Base-by-base conservation (phyloP, 306 rosid genomes). In the Luffa aegyptiaca region DNA sequence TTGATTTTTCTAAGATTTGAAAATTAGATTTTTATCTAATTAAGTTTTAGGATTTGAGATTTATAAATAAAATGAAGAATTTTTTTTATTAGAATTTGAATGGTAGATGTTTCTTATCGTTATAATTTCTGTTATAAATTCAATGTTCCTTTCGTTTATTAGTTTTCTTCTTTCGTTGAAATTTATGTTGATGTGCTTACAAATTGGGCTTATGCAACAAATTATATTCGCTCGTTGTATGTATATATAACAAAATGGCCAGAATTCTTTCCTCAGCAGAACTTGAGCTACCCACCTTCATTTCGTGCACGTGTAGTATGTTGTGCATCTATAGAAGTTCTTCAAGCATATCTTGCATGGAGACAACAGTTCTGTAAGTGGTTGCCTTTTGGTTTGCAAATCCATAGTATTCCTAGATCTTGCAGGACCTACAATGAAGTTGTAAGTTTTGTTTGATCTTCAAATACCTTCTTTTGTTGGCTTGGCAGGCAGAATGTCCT, bases 311-410 rank as follows among this genome's bases (percentile, higher is more conserved):
- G 61, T 26, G 85, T 88, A 59, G 82, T 84, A 80, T 33, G 86
- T 33, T 92, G 97, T 85, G 92, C 96, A 20, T 74, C 97, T 37
- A 76, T 74, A 13, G 90, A 90, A 75, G 88, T 89, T 80, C 94
- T 94, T 79, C 98, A 92, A 80, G 84, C 88, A 26, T 94, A 88
- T 85, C 90, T 92, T 86, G 81, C 83, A 44, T 94, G 98, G 97
- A 89, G 96, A 85, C 94, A 94, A 82, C 90, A 84, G 79, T 83
- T 84, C 13, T 94, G 96, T 88, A 55, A 83, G 90, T 85, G 42
- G 49, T 80, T 76, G 48, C 6, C 0, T 16, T 11, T 18, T 78
- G 48, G 48, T 78, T 41, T 51, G 56, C 49, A 10, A 71, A 16
- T 49, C 36, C 21, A n/a, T 12, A 33, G 31, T 74, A 31, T 51